phyloP scores from a whole-genome alignment of 257 asterid genomes.

The Primulina tabacum region DNA sequence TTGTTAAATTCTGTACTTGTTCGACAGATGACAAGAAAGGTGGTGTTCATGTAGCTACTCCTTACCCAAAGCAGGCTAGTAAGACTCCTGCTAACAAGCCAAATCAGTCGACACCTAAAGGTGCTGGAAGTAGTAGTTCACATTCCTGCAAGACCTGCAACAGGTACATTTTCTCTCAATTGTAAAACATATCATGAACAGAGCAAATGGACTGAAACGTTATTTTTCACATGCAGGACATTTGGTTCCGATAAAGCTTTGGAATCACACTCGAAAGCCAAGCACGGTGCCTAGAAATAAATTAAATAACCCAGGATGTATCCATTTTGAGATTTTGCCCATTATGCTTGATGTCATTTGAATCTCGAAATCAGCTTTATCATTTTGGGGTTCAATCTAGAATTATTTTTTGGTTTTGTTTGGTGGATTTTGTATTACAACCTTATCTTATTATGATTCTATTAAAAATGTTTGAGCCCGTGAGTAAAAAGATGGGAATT shows the following conservation, averaged over 20 bases:
- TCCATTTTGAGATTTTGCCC: background rate
- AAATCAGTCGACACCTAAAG: constrained; percentile 53
- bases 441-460: background rate
- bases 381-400: background rate
- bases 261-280: constrained; percentile 67
- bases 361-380: background rate
- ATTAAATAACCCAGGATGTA: constrained; percentile 21
- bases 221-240: constrained; percentile 34
- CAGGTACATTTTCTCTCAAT: constrained; percentile 28
- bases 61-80: constrained; percentile 77
- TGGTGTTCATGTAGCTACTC: constrained; percentile 78
- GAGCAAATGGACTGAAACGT: background rate
- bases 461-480: background rate
- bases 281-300: constrained; percentile 46
- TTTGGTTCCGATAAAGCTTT: constrained; percentile 51
- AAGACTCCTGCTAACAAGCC: constrained; percentile 63
- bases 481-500: background rate
- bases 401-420: background rate
- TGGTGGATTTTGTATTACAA: background rate
- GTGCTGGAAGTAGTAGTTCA: constrained; percentile 44
- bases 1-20: background rate
- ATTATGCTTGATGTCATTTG: background rate
- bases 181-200: background rate
- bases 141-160: constrained; percentile 62
- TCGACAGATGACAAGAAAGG: constrained; percentile 70